These are phyloP conservation scores for Candida albicans DNA, from an alignment of 1,139 yeast species.

Conservation along the genomic window DNA sequence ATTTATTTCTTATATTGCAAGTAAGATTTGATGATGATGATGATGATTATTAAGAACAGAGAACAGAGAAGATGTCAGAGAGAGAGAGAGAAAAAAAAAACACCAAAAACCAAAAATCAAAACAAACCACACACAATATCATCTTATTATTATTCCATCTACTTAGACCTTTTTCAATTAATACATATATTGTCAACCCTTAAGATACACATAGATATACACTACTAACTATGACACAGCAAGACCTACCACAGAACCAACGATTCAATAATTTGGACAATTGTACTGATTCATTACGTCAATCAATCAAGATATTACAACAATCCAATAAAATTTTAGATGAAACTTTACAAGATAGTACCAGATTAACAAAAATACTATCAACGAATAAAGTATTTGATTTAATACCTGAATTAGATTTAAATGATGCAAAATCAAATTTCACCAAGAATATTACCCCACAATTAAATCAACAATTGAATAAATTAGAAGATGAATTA, in stretches of 20 bases:
- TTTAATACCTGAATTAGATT: constrained; percentile 41
- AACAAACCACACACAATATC: no score
- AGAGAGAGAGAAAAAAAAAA: no score
- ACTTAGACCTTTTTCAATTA: no score
- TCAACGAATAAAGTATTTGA: constrained; percentile 42
- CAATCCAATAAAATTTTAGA: constrained; percentile 31
- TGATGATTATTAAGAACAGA: no score
- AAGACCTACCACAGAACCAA: neutral
- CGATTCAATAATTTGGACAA: constrained; percentile 15
- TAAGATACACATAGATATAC: no score
- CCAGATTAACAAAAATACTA: constrained; percentile 34
- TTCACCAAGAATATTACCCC: constrained; percentile 35
- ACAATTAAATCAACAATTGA: constrained; percentile 32
- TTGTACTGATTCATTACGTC: constrained; percentile 32
- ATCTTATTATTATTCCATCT: no score
- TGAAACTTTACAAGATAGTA: constrained; percentile 35
- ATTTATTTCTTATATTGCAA: no score
- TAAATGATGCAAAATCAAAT: constrained; percentile 37
- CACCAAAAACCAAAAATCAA: constrained; percentile 1
- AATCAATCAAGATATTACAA: constrained; percentile 32
- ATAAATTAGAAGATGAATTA: constrained; percentile 35
- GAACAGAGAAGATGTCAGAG: no score
- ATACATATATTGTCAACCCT: no score
- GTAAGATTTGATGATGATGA: no score
- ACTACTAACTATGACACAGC: neutral